Evolutionary conservation across 192 early-diverging fungal genomes (phyloP).

Genomic region (Backusella tuberculispora): DNA sequence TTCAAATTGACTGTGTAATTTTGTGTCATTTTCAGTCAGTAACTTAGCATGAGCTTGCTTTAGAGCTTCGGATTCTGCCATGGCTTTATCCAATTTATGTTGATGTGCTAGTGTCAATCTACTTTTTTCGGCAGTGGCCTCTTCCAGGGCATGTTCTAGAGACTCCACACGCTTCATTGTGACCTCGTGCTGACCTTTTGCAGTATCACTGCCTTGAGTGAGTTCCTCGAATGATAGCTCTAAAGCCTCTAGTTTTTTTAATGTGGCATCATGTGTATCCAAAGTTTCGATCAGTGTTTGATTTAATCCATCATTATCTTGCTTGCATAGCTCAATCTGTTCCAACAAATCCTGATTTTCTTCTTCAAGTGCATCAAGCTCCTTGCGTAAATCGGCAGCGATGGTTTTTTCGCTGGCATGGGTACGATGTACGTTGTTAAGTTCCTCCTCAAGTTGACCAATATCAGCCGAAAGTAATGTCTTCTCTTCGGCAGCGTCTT

Average conservation of each 20-base stretch:
- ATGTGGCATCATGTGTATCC: conserved; percentile 11
- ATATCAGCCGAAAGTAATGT: background rate
- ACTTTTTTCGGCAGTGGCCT: background rate
- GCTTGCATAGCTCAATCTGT: conserved; percentile 1
- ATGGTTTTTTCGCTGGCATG: background rate
- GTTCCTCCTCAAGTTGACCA: conserved; percentile 3
- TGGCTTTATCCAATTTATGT: background rate
- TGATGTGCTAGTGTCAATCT: background rate
- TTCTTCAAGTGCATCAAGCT: conserved; percentile 5
- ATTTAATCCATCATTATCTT: conserved; percentile 2
- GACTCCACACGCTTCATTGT: background rate
- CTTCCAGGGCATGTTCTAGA: background rate
- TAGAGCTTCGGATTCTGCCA: background rate
- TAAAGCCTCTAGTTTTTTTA: background rate
- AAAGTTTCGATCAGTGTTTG: background rate
- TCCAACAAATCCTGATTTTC: background rate
- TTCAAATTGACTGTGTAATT: conserved; percentile 1
- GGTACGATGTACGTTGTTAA: background rate
- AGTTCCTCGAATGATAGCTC: background rate
- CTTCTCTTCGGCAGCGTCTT: background rate
- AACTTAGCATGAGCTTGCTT: background rate
- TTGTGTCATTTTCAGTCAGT: background rate
- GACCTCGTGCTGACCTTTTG: conserved; percentile 1
- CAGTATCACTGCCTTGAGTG: background rate
- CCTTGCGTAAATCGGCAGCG: background rate